These are phyloP conservation scores for Coprinopsis marcescibilis DNA, from an alignment of 768 basidiomycete genomes.

Conservation along the genomic window DNA sequence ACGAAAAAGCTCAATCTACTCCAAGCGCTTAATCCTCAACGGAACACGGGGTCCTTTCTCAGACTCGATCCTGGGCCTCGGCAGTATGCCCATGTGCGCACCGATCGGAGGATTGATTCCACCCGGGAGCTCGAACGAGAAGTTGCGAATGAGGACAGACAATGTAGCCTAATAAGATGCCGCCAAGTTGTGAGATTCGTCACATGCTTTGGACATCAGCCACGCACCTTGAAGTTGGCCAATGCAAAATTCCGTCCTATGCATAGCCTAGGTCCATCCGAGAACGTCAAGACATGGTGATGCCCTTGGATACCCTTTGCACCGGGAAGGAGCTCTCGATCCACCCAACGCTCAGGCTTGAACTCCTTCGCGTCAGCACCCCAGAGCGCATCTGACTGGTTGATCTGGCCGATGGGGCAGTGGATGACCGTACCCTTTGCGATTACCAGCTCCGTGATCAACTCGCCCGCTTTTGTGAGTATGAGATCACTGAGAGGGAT, in stretches of 20 bases:
- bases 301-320: constrained; percentile 43
- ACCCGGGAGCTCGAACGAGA: constrained; percentile 27
- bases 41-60: constrained; percentile 15
- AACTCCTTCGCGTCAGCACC: constrained; percentile 54
- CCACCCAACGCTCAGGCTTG: constrained; percentile 61
- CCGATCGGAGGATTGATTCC: constrained; percentile 25
- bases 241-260: constrained; percentile 45
- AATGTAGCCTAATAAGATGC: constrained; percentile 31
- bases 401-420: constrained; percentile 40
- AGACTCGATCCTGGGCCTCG: constrained; percentile 25
- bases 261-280: constrained; percentile 47
- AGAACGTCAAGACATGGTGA: constrained; percentile 45
- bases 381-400: constrained; percentile 53
- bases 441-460: constrained; percentile 35
- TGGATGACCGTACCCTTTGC: constrained; percentile 42
- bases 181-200: neutral
- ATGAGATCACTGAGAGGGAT: constrained; percentile 51
- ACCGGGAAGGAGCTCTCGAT: constrained; percentile 19
- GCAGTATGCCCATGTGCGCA: constrained; percentile 17
- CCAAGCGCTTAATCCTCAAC: constrained; percentile 7
- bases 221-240: constrained; percentile 36
- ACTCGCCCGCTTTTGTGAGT: constrained; percentile 33
- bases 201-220: too few species aligned
- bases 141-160: constrained; percentile 34
- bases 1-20: too few species aligned